Evolutionary conservation across 345 rosid species (phyloP).

Genomic region (Eucalyptus polyanthemos): DNA sequence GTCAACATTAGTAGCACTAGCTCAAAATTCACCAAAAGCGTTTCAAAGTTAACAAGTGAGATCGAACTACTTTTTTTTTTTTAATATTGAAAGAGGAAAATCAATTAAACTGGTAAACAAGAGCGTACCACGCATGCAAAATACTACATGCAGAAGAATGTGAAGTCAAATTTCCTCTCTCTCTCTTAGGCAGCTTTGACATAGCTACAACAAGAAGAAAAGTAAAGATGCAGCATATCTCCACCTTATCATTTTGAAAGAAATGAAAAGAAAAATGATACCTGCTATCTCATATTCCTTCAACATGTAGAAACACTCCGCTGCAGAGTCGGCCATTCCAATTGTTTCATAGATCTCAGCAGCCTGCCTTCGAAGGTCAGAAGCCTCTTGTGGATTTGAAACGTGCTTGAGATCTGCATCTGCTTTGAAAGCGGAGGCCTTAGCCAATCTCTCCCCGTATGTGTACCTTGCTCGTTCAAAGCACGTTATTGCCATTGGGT

Average conservation of each 20-base stretch:
- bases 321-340: conserved; percentile 33
- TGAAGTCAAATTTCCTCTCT: too few species aligned
- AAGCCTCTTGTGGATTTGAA: conserved; percentile 20
- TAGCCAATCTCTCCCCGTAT: conserved; percentile 22
- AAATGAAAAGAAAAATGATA: neutral
- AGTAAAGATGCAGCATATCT: neutral
- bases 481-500: conserved; percentile 32
- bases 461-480: conserved; percentile 32
- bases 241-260: neutral
- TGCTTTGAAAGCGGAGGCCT: conserved; percentile 25
- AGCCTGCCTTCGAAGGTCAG: conserved; percentile 21
- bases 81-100: too few species aligned
- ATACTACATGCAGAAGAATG: too few species aligned
- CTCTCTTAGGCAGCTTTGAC: neutral
- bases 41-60: too few species aligned
- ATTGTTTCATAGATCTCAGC: conserved; percentile 30
- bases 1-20: too few species aligned
- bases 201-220: neutral
- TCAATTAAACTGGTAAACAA: too few species aligned
- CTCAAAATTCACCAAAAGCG: too few species aligned
- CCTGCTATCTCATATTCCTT: conserved; percentile 13
- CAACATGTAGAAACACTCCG: conserved; percentile 21
- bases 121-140: too few species aligned
- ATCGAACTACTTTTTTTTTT: too few species aligned
- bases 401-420: conserved; percentile 17